Conservation (phyloP, 305 asterid genomes). For the Ajuga reptans region DNA sequence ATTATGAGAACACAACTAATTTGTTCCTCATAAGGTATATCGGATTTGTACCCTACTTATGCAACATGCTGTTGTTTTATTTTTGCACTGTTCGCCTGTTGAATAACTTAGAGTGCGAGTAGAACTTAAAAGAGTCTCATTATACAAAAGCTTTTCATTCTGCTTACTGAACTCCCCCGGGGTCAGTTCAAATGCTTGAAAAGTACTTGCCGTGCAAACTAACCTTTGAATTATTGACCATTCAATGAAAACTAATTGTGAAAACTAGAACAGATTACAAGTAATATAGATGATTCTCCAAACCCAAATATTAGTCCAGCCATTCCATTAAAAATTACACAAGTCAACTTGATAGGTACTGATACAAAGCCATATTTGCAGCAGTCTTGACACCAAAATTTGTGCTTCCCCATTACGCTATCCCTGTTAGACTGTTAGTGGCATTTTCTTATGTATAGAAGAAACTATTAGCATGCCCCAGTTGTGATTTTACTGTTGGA, state of each 20-base stretch:
- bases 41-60: not conserved
- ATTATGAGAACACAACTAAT: not conserved
- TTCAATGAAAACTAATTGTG: not conserved
- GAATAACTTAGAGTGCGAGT: not conserved
- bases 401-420: not conserved
- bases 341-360: not conserved
- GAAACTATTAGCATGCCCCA: not conserved
- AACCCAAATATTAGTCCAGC: not conserved
- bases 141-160: not conserved
- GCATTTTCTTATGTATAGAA: not conserved
- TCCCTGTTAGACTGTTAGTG: not conserved
- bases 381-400: not conserved
- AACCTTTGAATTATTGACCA: not conserved
- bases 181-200: not conserved
- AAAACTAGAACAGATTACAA: not conserved
- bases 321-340: not conserved
- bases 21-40: not conserved
- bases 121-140: not conserved
- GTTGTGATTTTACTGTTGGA: not conserved
- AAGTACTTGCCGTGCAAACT: not conserved
- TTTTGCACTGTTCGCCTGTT: not conserved
- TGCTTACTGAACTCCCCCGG: not conserved
- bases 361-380: not conserved
- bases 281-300: not conserved
- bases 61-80: not conserved